Percentiles rank a stretch among this genome's conserved stretches.
phyloP scores from a whole-genome alignment of 768 basidiomycete species.

The Pleurotus pulmonarius region DNA sequence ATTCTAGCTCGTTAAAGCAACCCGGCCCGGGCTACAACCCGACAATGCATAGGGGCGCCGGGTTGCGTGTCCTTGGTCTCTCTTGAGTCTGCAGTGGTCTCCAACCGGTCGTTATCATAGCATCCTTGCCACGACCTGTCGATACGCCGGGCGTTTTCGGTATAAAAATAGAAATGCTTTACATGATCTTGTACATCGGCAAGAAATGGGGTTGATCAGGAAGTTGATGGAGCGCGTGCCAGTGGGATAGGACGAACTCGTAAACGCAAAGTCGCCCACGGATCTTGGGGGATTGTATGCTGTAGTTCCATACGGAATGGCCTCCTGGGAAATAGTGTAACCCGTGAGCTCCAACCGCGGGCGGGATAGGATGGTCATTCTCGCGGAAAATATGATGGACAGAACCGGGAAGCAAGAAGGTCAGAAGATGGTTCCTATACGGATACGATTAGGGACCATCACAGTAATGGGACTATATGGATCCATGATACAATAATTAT shows the following conservation, averaged over 20 bases:
- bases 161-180: too few species aligned
- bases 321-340: neutral
- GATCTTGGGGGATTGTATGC: neutral
- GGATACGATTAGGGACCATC: neutral
- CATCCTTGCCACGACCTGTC: neutral
- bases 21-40: conserved; percentile 2
- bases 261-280: neutral
- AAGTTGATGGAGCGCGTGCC: neutral
- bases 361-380: neutral
- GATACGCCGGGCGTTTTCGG: neutral
- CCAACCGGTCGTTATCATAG: too few species aligned
- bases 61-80: too few species aligned
- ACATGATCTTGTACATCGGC: too few species aligned
- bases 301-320: neutral
- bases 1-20: neutral
- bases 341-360: neutral
- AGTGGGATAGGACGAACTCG: neutral
- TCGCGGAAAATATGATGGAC: neutral
- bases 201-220: neutral
- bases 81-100: too few species aligned
- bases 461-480: neutral
- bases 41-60: neutral
- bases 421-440: neutral
- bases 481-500: neutral
- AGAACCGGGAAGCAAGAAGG: conserved; percentile 1